Evolutionary conservation across 164 flowering plant genomes (phyloP).

Genomic region (Magnolia kwangsiensis): DNA sequence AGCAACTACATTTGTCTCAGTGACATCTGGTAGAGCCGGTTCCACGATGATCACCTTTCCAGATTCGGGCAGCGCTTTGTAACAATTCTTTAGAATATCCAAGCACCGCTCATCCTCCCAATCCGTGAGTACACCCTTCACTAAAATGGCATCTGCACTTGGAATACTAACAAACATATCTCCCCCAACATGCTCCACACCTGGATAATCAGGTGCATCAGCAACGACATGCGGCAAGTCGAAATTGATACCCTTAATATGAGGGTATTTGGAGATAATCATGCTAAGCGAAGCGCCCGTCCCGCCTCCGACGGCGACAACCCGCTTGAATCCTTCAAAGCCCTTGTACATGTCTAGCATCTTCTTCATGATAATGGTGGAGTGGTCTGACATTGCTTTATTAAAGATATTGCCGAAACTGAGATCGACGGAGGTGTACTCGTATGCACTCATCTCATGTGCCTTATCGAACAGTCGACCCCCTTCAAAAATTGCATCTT

Average conservation of each 20-base stretch:
- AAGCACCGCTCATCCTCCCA: slow-evolving; percentile 22
- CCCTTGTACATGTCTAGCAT: slow-evolving; percentile 28
- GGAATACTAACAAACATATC: slow-evolving; percentile 33
- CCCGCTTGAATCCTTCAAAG: slow-evolving; percentile 18
- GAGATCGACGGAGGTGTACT: slow-evolving; percentile 13
- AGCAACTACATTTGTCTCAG: no score
- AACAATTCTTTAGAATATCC: slow-evolving; percentile 22
- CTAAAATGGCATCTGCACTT: slow-evolving; percentile 34
- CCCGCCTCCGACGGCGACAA: slow-evolving; percentile 40
- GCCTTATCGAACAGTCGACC: slow-evolving; percentile 33
- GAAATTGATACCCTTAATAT: slow-evolving; percentile 31
- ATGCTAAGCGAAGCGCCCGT: slow-evolving; percentile 20
- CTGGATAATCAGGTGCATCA: slow-evolving; percentile 18
- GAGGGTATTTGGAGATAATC: slow-evolving; percentile 32
- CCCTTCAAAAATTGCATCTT: slow-evolving; percentile 34
- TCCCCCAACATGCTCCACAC: slow-evolving; percentile 30
- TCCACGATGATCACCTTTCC: slow-evolving; percentile 25
- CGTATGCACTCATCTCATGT: slow-evolving; percentile 24
- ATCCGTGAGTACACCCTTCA: slow-evolving; percentile 21
- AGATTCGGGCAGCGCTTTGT: slow-evolving; percentile 22
- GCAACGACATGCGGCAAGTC: slow-evolving; percentile 25
- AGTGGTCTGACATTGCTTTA: slow-evolving; percentile 10
- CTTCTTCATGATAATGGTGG: slow-evolving; percentile 13
- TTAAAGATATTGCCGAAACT: slow-evolving; percentile 18
- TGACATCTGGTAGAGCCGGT: no score